phyloP scores from a whole-genome alignment of 257 asterid species.

The Forsythia suspensa region DNA sequence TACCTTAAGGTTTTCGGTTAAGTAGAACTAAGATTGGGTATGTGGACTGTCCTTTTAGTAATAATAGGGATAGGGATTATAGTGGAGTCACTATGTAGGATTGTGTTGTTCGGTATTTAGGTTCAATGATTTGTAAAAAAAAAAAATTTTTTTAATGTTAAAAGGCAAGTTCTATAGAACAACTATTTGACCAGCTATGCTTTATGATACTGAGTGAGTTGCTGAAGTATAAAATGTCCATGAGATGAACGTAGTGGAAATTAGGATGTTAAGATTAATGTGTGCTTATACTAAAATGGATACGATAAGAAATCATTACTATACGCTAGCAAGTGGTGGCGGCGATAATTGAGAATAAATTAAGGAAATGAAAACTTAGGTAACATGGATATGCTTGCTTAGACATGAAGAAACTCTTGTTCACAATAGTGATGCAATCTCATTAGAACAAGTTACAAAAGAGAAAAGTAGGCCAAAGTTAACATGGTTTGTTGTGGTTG shows the following conservation, averaged over 20 bases:
- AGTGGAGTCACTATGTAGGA: neutral
- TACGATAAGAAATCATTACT: neutral
- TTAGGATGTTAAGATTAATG: no score
- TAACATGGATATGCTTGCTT: neutral
- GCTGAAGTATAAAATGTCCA: neutral
- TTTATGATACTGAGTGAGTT: neutral
- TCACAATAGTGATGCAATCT: neutral
- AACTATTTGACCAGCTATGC: neutral
- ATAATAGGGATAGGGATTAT: neutral
- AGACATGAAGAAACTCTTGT: neutral
- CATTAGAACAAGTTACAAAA: neutral
- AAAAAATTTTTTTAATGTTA: neutral
- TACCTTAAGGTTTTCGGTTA: neutral
- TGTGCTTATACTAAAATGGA: neutral
- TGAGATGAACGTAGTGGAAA: no score
- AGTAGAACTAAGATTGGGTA: neutral
- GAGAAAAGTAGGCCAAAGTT: neutral
- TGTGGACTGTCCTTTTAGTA: neutral
- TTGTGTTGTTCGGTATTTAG: neutral
- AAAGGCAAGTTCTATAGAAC: neutral
- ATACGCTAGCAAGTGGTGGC: neutral
- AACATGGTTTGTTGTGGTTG: neutral
- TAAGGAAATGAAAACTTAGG: neutral
- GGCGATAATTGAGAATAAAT: neutral
- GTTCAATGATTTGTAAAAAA: no score